Evolutionary conservation across 2,329 filamentous ascomycete species (phyloP).

Genomic region (Pseudodiploospora longispora): DNA sequence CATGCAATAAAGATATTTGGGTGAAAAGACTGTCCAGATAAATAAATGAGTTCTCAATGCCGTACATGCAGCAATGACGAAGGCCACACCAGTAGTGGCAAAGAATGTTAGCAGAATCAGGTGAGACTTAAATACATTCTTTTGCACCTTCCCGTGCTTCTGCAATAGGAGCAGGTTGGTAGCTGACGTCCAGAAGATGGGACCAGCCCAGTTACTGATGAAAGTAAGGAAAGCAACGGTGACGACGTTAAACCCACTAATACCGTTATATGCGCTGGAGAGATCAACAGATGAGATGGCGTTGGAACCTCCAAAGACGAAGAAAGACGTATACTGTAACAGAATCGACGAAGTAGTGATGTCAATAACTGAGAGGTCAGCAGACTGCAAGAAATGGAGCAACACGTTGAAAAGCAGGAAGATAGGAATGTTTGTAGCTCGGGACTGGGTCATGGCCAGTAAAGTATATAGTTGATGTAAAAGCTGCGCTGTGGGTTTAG

Average conservation of each 20-base stretch:
- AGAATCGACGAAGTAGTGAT: slow-evolving; percentile 65
- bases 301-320: slow-evolving; percentile 84
- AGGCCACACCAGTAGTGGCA: slow-evolving; percentile 52
- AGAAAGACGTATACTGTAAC: slow-evolving; percentile 77
- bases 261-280: slow-evolving; percentile 89
- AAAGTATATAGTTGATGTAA: slow-evolving; percentile 67
- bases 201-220: slow-evolving; percentile 81
- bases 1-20: slow-evolving; percentile 89
- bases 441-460: slow-evolving; percentile 79
- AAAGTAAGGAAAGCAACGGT: slow-evolving; percentile 80
- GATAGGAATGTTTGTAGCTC: slow-evolving; percentile 76
- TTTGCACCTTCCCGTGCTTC: slow-evolving; percentile 17
- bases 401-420: slow-evolving; percentile 66
- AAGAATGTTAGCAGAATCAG: slow-evolving; percentile 63
- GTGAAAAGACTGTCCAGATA: slow-evolving; percentile 98
- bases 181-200: slow-evolving; percentile 76
- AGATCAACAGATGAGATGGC: slow-evolving; percentile 94
- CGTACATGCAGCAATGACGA: slow-evolving; percentile 85
- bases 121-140: slow-evolving; percentile 39
- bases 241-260: slow-evolving; percentile 71
- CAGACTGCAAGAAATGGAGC: slow-evolving; percentile 39
- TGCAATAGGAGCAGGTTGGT: slow-evolving; percentile 51
- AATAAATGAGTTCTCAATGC: slow-evolving; percentile 81
- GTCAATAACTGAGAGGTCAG: slow-evolving; percentile 45
- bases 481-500: slow-evolving; percentile 25